Base-by-base conservation (phyloP, 2,329 filamentous ascomycete genomes). In the Ilyonectria mors-panacis region DNA sequence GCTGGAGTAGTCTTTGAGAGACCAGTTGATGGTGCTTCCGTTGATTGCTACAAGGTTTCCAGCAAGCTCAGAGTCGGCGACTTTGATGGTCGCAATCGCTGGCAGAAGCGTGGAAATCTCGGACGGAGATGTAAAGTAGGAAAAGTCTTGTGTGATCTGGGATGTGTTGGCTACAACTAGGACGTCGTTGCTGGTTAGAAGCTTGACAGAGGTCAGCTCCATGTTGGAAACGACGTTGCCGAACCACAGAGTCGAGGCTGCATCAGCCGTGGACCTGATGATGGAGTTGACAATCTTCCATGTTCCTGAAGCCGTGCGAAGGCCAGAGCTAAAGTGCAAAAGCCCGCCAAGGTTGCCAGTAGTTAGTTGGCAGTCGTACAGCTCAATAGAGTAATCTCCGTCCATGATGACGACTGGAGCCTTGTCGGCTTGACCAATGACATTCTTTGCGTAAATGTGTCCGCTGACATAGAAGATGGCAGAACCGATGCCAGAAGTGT, bases 401-500 rank as follows among this genome's bases (percentile, higher is more conserved):
- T 59, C 56, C 56, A 59, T 59, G 19, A 59, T 47, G 17, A 59
- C n/a, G 13, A 48, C 28, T n/a, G 56, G 56, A 1, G 42, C 56
- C 2, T 59, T 59, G 23, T 59, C 56, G 23, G 56, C 45, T 44
- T 48, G 39, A 7, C 42, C 45, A 33, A 59, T 19, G 3, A 59
- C 56, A 33, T 59, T 59, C 30, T 59, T 44, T 4, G 42, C 56
- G 28, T 59, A 44, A n/a, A 59, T 59, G 17, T 28, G 19, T 35
- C 56, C 56, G 19, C 45, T 42, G 6, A 44, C 56, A 17, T 59
- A 59, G 10, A 47, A 59, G 2, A 44, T 59, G 9, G 56, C 56
- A 7, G 56, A 59, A 21, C 56, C 56, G 5, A 59, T 39, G 4
- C 56, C 56, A 13, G 56, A 15, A 15, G 56, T 59, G 19, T 44